Base-by-base conservation (phyloP, 371 early-diverging fungal species). In the Mortierella sp. region DNA sequence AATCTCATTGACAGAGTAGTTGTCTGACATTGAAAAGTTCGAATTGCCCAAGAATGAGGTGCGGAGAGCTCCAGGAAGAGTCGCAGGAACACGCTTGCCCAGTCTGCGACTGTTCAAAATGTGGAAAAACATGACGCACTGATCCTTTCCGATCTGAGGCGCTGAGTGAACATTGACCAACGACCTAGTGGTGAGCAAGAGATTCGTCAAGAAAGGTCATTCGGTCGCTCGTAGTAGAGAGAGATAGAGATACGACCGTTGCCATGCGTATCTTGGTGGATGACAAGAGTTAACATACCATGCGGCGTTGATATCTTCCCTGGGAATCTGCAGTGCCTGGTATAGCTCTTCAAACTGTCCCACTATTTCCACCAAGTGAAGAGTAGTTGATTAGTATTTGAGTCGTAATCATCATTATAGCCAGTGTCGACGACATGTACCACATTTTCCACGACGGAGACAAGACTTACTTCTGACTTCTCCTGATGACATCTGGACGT, bases 161-260 rank as follows among this genome's bases (percentile, higher is more conserved):
- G 92, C 89, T 65, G 91, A 90, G 70, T 94, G 93, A 6, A 94
- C 94, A 80, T 94, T 92, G 31, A 93, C 92, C 13, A 93, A 79
- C 1, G 91, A 88, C 92, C 93, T 93, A 73, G 26, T 26, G 45
- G 19, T n/a, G 60, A 34, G 26, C 8, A 31, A 16, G 21, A 21
- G 19, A 26, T 19, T 16, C 50, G 50, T 50, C 16, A 16, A 9
- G 8, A 24, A 47, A 44, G 55, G 10, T 72, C 21, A 48, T 24
- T 8, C n/a, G 11, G 16, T 52, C 38, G 24, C 50, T 11, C 24
- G 24, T 34, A 10, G 24, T 34, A 65, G 68, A 68, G 42, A 5
- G 42, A 38, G 42, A 42, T 16, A 65, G 68, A 68, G 34, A 42
- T 42, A 9, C 1, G 6, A 24, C 24, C 68, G 24, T 11, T 38